Evolutionary conservation across 805 yeast species (phyloP), one percentile per base, ranked within the genome.

Genomic region (Teunomyces barrocoloradensis): DNA sequence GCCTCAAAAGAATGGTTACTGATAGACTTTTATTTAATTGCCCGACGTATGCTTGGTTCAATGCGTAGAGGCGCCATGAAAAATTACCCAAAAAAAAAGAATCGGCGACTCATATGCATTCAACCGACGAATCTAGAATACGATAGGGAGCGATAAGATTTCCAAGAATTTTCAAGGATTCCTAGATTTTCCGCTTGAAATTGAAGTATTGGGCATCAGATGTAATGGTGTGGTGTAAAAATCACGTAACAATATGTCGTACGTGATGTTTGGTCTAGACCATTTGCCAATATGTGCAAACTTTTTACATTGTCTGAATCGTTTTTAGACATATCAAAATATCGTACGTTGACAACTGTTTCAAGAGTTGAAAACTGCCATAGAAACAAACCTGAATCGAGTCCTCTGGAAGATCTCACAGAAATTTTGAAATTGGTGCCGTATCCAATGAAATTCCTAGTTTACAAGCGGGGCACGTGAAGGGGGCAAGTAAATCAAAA

Each of bases 401-500:
- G 7, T 30, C 10, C 17, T 30, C 5, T 17, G 18, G 21, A 35
- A 11, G 23, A 35, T 17, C 23, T 6, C 9, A 20, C 23, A 9
- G 23, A 10, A 17, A 18, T 35, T 35, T 35, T 35, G 38, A 20
- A 35, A 35, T 35, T 35, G 13, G 38, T 35, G 38, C 38, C 38
- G 38, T 35, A 18, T 35, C 38, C 38, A 11, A 30, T 30, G 34
- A 30, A 12, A 20, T 11, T 35, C 5, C 13, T 18, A 11, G n/a
- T 20, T 35, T 35, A 7, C 6, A 13, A 17, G 13, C 6, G 20
- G 21, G 23, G 38, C 38, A 35, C 38, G 38, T 35, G 38, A 35
- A 17, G 23, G 21, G 37, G 23, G 17, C 15, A 30, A 17, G 23
- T 20, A 12, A 17, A 17, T 21, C 38, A 35, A 35, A 35, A 35